A percentile compares a stretch with the other conserved stretches of the same genome.
Evolutionary conservation across 1,139 yeast genomes (phyloP).

Genomic region (Yamadazyma jaroonii): DNA sequence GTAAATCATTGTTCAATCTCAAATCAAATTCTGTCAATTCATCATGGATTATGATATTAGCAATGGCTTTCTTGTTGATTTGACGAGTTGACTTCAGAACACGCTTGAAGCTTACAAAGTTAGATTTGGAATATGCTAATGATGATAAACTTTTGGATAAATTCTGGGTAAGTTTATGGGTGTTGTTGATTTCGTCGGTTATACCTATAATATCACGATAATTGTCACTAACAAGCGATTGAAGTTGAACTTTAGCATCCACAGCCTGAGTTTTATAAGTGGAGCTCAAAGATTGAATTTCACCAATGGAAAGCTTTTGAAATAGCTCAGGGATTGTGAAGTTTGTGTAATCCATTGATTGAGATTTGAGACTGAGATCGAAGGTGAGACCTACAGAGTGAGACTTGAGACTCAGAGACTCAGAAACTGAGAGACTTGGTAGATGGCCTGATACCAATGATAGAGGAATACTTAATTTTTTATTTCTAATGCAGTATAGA

Average conservation of each 20-base stretch:
- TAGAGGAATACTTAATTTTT: conserved; percentile 1
- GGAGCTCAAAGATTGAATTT: conserved; percentile 30
- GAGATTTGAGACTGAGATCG: too few relatives aligned
- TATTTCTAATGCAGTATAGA: conserved; percentile 4
- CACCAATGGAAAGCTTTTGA: conserved; percentile 28
- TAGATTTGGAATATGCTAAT: conserved; percentile 31
- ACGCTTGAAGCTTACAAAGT: conserved; percentile 25
- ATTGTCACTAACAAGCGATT: conserved; percentile 59
- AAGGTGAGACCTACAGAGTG: too few relatives aligned
- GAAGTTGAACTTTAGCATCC: conserved; percentile 40
- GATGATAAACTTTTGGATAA: conserved; percentile 29
- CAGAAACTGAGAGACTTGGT: background rate
- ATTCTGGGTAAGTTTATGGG: conserved; percentile 40
- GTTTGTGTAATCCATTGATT: conserved; percentile 1
- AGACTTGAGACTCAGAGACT: background rate
- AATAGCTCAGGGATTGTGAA: conserved; percentile 34
- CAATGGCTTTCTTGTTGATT: conserved; percentile 17
- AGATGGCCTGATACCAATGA: background rate
- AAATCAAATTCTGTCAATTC: conserved; percentile 15
- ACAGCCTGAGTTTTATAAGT: conserved; percentile 24
- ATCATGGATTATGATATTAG: conserved; percentile 11
- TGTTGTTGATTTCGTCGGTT: conserved; percentile 62
- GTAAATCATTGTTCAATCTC: conserved; percentile 11
- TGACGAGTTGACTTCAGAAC: background rate
- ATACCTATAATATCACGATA: conserved; percentile 66